Base-by-base conservation (phyloP, 768 basidiomycete species). In the Panaeolus cyanescens region DNA sequence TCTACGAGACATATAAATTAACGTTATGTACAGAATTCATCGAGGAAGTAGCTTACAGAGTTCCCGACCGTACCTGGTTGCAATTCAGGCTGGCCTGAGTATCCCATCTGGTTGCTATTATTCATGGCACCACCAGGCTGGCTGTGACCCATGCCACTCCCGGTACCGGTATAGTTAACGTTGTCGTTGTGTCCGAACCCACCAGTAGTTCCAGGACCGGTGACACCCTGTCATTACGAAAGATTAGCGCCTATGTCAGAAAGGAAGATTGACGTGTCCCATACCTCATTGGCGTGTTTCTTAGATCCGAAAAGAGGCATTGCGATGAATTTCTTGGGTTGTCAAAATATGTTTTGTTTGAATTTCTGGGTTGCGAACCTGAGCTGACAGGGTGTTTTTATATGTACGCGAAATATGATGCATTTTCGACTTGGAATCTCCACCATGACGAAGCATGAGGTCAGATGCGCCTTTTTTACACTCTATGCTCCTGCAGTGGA, bases 221-320 rank as follows among this genome's bases (percentile, higher is more conserved):
- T 50, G 10, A 50, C 22, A 50, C 13, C 13, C 45, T 54, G 34
- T 45, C 37, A 59, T 40, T 37, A 0, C 15, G 31, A n/a, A 4
- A 5, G 25, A 25, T 50, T 13, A 50, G 45, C 45, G 45, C 4
- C 45, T 50, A 13, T 40, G 32, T 54, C 7, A 15, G 30, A 50
- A 28, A 3, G 2, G 22, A 13, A 25, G 19, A 9, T 42, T 50
- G 25, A 50, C 45, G 31, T 58, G 31, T 31, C 58, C 50, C n/a
- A 20, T 9, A 20, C 61, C 63, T 33, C 60, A 55, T 17, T 62
- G 54, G 2, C 40, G 59, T 68, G 56, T 32, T 71, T 50, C 36
- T 72, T 71, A 59, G 68, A 68, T 65, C 70, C 68, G 59, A 75
- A 70, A 64, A 73, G 67, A 69, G 74, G 71, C 74, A 75, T 75